Evolutionary conservation across 2,329 filamentous ascomycete species (phyloP), one percentile per base, ranked within the genome.

Genomic region (Waltergamsia citrina): DNA sequence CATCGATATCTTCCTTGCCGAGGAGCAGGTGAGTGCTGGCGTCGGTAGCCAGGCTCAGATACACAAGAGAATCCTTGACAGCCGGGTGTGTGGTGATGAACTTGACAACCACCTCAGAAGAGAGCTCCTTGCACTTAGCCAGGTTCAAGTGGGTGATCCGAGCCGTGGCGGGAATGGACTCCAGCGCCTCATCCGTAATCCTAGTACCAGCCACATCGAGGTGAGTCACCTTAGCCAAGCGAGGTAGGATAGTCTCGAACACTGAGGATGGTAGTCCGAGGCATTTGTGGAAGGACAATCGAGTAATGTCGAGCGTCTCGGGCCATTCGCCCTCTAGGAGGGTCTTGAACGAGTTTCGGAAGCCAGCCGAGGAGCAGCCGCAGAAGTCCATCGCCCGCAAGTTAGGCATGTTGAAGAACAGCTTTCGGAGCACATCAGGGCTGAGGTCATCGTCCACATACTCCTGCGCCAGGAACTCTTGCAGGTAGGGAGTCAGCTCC

Each of bases 401-500:
- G 32, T 65, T 60, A 2, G 77, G 73, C 39, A 86, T 64, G 8
- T 69, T 74, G 41, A 74, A 74, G 47, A 90, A 76, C 27, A 92
- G 61, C 55, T 84, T 86, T 41, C 67, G 64, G 28, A 90, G 57
- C 14, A 90, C 79, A 12, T 71, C 63, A n/a, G 65, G 63, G 45
- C 77, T 71, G 30, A 90, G 63, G 45, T 92, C 85, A 32, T 80
- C 76, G 50, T 88, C 83, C 34, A 92, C 66, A 45, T 90, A 82
- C 57, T 92, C 85, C 59, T 88, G 84, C 14, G 78, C 75, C 32
- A 90, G 63, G 50, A 87, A 85, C 57, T 90, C 85, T 48, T 79
- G 77, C 21, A 92, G 63, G 47, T 81, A 77, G 3, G 83, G 81
- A 5, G 81, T 78, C 40, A 87, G 62, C 42, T 81, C 64, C 34